Base-by-base conservation (phyloP, 495 filamentous ascomycete genomes). In the Penicillium coprophilum region DNA sequence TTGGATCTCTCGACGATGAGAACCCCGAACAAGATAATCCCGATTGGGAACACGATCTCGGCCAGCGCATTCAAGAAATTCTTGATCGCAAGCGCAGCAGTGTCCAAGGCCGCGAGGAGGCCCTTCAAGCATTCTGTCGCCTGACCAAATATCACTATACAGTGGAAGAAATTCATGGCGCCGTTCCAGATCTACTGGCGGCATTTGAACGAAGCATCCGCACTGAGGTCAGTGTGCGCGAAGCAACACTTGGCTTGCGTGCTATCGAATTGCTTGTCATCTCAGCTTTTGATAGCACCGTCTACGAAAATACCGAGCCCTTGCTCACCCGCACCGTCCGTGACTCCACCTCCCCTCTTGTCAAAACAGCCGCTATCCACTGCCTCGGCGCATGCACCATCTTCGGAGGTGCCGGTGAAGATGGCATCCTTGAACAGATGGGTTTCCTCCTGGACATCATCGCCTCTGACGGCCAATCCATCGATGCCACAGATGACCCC, bases 21-120 rank as follows among this genome's bases (percentile, higher is more conserved):
- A 77, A 81, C 46, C 78, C 82, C 20, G 84, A 83, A 28, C 71
- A 82, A 38, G 74, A 81, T 13, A 72, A 82, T 52, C 74, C 73
- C 30, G 75, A 77, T 28, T 91, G 88, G 87, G 79, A 82, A 23
- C 77, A 86, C 19, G 85, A 86, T 54, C 76, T 96, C 1, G 75
- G 72, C 13, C 84, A 88, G 61, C 82, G 85, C n/a, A 85, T 96
- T 46, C 78, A 88, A 50, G 89, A 93, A 64, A 85, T 97, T 20
- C 74, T 90, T 21, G 90, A 96, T 61, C 85, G 91, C 60, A 98
- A 96, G 78, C 84, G 88, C 52, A 90, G 85, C 68, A 91, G 86
- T 54, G 81, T 82, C n/a, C 83, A 90, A 60, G 87, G 89, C 13
- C 84, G 93, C 30, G 93, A 96, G 64, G 80, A 84, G 47, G 83